Base-by-base conservation (phyloP, 139 green algal genomes). In the Microglena sp. region DNA sequence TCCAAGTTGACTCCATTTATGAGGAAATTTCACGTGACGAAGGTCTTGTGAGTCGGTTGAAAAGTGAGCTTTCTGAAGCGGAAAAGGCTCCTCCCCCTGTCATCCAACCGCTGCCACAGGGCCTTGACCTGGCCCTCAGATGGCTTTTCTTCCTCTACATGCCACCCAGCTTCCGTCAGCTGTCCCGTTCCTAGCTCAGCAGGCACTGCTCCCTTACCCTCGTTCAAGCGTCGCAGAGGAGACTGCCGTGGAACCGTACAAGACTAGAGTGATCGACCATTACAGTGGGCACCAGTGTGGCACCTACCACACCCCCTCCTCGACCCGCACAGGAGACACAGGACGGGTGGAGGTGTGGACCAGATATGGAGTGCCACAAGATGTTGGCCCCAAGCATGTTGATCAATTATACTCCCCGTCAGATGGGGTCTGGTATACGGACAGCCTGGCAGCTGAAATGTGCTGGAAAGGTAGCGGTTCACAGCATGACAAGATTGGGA, bases 81-180 rank as follows among this genome's bases (percentile, higher is more conserved):
- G 55, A 35, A 32, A 28, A 58, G 32, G 40, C 75, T 1, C 78
- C 78, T 8, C 1, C 46, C 0, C 40, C 69, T 0, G 71, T 82
- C 24, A 62, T 82, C 22, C 78, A 85, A 44, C 78, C 74, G 1
- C 61, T 85, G 32, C 78, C 78, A 0, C 28, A 58, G 1, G 27
- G 32, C 4, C 4, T 31, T 22, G 1, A 4, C 11, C 11, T 8
- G 1, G 75, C 75, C 0, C 45, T 40, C 2, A 8, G 24, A 28
- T 80, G 75, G 78, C 62, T 85, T 4, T 82, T 82, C 62, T 80
- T 81, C 62, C 56, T 82, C 44, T 55, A 80, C 63, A 85, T 78
- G 75, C 75, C 72, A 15, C 44, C 66, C 0, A 29, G 75, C 34
- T 54, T 85, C 35, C 62, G 72, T 6, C 33, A 63, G 27, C 72